A percentile compares a stretch with the other conserved stretches of the same genome.
These are phyloP conservation scores for Zychaea mexicana DNA, from an alignment of 371 early-diverging fungal genomes.

Conservation along the genomic window DNA sequence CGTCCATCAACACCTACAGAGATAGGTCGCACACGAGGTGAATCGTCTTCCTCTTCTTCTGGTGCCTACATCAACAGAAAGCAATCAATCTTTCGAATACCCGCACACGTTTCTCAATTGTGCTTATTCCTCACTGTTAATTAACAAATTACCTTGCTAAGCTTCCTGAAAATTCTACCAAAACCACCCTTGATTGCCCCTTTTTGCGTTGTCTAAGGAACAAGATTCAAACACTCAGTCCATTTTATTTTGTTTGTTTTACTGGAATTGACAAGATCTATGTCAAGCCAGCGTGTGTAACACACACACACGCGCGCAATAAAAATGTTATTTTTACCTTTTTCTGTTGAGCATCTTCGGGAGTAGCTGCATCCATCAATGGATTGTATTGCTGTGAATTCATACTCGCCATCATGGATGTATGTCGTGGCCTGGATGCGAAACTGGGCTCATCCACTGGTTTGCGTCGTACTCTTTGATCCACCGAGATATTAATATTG, in stretches of 20 bases:
- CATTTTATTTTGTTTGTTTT: too few relatives aligned
- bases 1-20: slow-evolving; percentile 3
- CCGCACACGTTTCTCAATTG: too few relatives aligned
- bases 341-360: slow-evolving; percentile 13
- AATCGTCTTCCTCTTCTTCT: slow-evolving; percentile 21
- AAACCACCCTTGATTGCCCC: slow-evolving; percentile 19
- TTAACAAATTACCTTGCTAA: slow-evolving; percentile 23
- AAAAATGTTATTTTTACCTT: slow-evolving; percentile 12
- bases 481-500: not conserved
- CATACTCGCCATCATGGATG: slow-evolving; percentile 1
- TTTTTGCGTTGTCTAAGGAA: slow-evolving; percentile 12
- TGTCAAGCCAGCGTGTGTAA: too few relatives aligned
- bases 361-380: slow-evolving; percentile 12
- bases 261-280: too few relatives aligned
- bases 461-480: slow-evolving; percentile 15
- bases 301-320: too few relatives aligned
- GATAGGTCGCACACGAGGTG: slow-evolving; percentile 22
- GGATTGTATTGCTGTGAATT: slow-evolving; percentile 3
- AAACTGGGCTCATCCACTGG: slow-evolving; percentile 1
- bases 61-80: too few relatives aligned
- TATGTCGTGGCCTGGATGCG: slow-evolving; percentile 5
- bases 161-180: slow-evolving; percentile 23
- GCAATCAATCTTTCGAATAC: too few relatives aligned
- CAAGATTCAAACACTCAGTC: too few relatives aligned
- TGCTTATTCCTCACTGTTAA: too few relatives aligned